phyloP scores from a whole-genome alignment of 2,329 filamentous ascomycete species.

The Pestalotiopsis sp. region DNA sequence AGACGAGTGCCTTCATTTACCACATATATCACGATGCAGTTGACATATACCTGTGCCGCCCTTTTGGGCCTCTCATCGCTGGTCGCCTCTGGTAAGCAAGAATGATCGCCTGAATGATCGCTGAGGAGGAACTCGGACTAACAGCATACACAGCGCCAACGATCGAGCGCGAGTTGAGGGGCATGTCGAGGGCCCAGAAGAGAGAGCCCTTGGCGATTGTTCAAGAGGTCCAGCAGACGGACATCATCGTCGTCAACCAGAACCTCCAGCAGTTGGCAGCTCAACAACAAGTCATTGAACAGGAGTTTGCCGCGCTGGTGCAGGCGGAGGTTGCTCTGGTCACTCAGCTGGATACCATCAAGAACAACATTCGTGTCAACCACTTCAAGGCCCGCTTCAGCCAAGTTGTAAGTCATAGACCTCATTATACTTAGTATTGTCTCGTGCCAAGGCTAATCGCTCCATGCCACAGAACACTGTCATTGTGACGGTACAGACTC shows the following conservation, averaged over 20 bases:
- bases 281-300: slow-evolving; percentile 36
- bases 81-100: slow-evolving; percentile 23
- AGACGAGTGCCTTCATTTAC: slow-evolving; percentile 19
- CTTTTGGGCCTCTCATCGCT: slow-evolving; percentile 24
- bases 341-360: slow-evolving; percentile 40
- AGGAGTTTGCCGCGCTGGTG: slow-evolving; percentile 38
- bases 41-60: slow-evolving; percentile 20
- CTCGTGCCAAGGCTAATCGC: neutral
- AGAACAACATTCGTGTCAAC: slow-evolving; percentile 45
- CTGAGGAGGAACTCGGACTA: slow-evolving; percentile 12
- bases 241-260: slow-evolving; percentile 37
- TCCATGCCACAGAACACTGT: slow-evolving; percentile 34
- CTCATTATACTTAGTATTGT: neutral
- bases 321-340: slow-evolving; percentile 38
- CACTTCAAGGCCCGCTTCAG: slow-evolving; percentile 38
- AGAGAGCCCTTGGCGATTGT: slow-evolving; percentile 29
- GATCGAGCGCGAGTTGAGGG: slow-evolving; percentile 24
- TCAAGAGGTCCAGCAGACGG: slow-evolving; percentile 36
- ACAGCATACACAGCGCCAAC: slow-evolving; percentile 24
- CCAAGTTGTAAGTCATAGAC: slow-evolving; percentile 33
- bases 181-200: slow-evolving; percentile 26
- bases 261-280: slow-evolving; percentile 37
- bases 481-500: slow-evolving; percentile 38
- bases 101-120: neutral
- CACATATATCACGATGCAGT: slow-evolving; percentile 21